Conservation (phyloP, 2,329 filamentous ascomycete species). For the Aspergillus neotritici region DNA sequence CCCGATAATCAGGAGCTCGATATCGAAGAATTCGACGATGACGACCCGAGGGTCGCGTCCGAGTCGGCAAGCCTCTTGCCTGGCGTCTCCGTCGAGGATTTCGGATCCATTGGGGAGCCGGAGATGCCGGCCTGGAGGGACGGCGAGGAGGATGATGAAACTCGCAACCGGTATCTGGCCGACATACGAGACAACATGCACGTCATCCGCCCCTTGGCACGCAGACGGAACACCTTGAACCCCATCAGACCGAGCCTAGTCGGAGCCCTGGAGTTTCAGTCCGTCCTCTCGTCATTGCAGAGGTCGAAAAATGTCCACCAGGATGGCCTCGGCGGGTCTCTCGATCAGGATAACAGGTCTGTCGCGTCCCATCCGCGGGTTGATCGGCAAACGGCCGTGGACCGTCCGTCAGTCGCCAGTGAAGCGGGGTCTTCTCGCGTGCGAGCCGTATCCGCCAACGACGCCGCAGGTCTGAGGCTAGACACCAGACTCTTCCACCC, state of each 20-base stretch:
- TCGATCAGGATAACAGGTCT: constrained; percentile 45
- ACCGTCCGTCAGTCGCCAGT: constrained; percentile 21
- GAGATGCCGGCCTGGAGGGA: constrained; percentile 43
- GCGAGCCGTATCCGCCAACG: constrained; percentile 57
- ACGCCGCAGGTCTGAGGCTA: constrained; percentile 45
- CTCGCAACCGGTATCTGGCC: constrained; percentile 58
- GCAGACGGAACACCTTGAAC: constrained; percentile 67
- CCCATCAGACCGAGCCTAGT: constrained; percentile 90
- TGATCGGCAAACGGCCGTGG: constrained; percentile 18
- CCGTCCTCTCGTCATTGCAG: constrained; percentile 79
- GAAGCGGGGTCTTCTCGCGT: constrained; percentile 27
- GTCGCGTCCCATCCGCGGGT: constrained; percentile 43
- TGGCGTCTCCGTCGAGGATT: constrained; percentile 56
- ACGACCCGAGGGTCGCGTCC: constrained; percentile 45
- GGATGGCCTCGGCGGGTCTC: constrained; percentile 55
- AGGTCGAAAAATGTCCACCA: constrained; percentile 69
- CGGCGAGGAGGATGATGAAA: constrained; percentile 52
- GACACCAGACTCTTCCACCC: constrained; percentile 34
- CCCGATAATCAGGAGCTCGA: constrained; percentile 56
- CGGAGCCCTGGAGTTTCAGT: constrained; percentile 87
- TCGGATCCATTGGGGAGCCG: constrained; percentile 55
- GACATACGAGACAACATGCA: constrained; percentile 94
- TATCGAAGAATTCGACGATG: constrained; percentile 52
- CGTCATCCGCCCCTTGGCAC: constrained; percentile 63
- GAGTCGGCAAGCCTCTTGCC: constrained; percentile 42